Evolutionary conservation across 2,329 filamentous ascomycete species (phyloP), one percentile per base, ranked within the genome.

Genomic region (Aspergillus sp.): DNA sequence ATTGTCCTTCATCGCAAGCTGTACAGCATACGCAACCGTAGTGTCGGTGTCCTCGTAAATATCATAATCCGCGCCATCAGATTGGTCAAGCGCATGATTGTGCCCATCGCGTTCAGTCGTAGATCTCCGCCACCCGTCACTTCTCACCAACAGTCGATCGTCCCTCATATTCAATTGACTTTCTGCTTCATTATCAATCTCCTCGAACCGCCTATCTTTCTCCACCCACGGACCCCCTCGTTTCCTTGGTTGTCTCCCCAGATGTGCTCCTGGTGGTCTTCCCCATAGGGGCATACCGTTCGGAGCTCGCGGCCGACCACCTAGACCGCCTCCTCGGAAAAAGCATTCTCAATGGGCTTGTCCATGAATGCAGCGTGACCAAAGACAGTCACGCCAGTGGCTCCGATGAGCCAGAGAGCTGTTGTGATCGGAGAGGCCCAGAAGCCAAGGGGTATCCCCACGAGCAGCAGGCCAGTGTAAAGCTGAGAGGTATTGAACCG

Each of bases 281-380:
- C 93, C 94, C 94, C 91, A 93, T 87, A 84, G 89, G 91, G 93
- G 93, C 93, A 90, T 89, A 85, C 83, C 82, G 81, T 85, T 82
- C 83, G 93, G 94, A 97, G 93, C 90, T 95, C 91, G 95, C 95
- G 94, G 94, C 92, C 94, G 95, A 98, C 93, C 93, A 96, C 87
- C 89, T 98, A 99, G 91, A 99, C 95, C 93, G 95, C 94, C 94
- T 99, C 95, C 93, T 96, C 95, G 86, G 94, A 97, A 97, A 99
- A 99, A 97, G 93, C 93, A 93, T 96, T 94, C 89, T 98, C 95
- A 84, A 98, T 97, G 63, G 94, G 94, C 87, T 97, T 97, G 79
- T 98, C 94, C 90, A 98, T 89, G 77, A 98, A 88, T 66, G 93
- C 86, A 71, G 95, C 95, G 82, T 99, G 95, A 80, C 95, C 95